Conservation (phyloP, 2,329 filamentous ascomycete genomes). For the Claviceps maximensis region DNA sequence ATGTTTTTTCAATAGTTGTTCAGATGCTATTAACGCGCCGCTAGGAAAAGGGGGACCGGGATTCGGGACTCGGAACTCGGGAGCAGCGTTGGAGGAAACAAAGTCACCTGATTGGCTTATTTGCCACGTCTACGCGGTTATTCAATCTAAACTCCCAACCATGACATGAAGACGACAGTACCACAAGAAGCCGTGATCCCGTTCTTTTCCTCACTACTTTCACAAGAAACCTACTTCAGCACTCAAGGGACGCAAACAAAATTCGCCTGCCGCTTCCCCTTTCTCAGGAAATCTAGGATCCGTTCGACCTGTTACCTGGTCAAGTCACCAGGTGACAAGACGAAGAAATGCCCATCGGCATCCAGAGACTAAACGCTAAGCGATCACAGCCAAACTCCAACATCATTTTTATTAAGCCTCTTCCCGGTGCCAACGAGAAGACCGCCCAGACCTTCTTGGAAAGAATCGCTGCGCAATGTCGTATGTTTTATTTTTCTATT, state of each 20-base stretch:
- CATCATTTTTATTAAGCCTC: constrained; percentile 76
- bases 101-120: not conserved
- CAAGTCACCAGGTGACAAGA: not conserved
- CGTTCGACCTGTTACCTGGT: too few relatives aligned
- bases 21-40: not conserved
- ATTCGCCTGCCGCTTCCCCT: too few relatives aligned
- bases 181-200: not conserved
- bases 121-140: not conserved
- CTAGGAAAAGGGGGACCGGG: too few relatives aligned
- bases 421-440: constrained; percentile 49
- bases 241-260: too few relatives aligned
- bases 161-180: not conserved
- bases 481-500: constrained; percentile 23
- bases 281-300: too few relatives aligned
- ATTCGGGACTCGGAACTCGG: too few relatives aligned
- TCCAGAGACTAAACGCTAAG: constrained; percentile 65
- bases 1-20: not conserved
- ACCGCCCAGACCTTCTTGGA: constrained; percentile 59
- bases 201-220: not conserved
- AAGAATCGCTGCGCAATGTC: constrained; percentile 68
- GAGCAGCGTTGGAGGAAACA: not conserved
- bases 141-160: not conserved
- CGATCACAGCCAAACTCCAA: constrained; percentile 61
- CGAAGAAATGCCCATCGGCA: constrained; percentile 56
- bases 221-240: too few relatives aligned